Base-by-base conservation (phyloP, 2,329 filamentous ascomycete genomes). In the Incumbomyces delicatus region DNA sequence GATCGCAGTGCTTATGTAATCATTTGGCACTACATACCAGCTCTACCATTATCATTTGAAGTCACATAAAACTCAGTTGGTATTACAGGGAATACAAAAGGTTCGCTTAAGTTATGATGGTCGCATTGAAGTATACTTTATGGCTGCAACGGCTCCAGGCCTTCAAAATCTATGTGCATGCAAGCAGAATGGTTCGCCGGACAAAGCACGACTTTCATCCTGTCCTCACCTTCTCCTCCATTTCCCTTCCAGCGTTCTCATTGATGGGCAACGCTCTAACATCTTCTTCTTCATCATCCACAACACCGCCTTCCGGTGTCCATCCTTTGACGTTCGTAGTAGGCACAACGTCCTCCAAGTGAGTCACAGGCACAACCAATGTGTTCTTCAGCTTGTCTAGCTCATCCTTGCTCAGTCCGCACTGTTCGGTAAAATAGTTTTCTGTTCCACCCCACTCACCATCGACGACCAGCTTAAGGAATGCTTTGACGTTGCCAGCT, bases 401-500 rank as follows among this genome's bases (percentile, higher is more conserved):
- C 40, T 59, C 56, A 1, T 53, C 47, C 10, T 22, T 35, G 18
- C 22, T 54, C n/a, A 59, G 46, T 1, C 55, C 57, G 33, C 52
- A 53, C 39, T 48, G 48, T 16, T 50, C 43, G 1, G 22, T 50
- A 32, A 59, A 39, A 38, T 58, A 59, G 13, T 32, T 36, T 33
- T 53, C 48, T 12, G 53, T 50, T 6, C 57, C 56, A 13, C 56
- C 57, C 33, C 50, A 56, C 38, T 54, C 56, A 17, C 46, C 50
- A 20, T 56, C 47, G 7, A 58, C 34, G 14, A 59, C 54, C 16
- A 38, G 36, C 13, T 38, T 44, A 36, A 59, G 34, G 33, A 51
- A 56, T 2, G 53, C 56, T 27, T 50, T 51, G 44, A 59, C 57
- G 18, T 57, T 58, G 13, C 53, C 52, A 1, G 53, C 53, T 12